Evolutionary conservation across 306 rosid species (phyloP), one percentile per base, ranked within the genome.

Genomic region (Oxytropis ochrocephala): DNA sequence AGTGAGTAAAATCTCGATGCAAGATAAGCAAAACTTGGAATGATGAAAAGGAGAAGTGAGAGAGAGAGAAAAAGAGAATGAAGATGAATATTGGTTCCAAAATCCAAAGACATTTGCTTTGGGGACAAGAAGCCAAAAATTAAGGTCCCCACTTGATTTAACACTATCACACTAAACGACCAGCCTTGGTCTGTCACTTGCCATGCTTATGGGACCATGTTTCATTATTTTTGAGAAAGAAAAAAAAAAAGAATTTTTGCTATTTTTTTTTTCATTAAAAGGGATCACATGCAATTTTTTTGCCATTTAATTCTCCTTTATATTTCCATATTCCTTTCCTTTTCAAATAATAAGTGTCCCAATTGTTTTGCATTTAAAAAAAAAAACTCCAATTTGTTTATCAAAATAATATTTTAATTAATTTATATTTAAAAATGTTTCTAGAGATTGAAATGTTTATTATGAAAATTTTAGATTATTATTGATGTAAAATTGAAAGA

Each of bases 111-210:
- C 78, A 74, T 82, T 82, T 80, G 80, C 88, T 86, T 89, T 86
- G 85, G 43, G 33, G 79, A 84, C 82, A 84, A 82, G 84, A 84
- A 79, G 88, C 91, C 89, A 84, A 86, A 86, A 71, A 54, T 74
- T 79, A 56, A 72, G 74, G 85, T 79, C 78, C 69, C 86, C 74
- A 29, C 58, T 27, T 77, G 70, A 72, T 78, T 78, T 72, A 84
- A 84, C 82, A 79, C 82, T 64, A 68, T 83, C 83, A 84, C 85
- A 58, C 58, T 27, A 55, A 56, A 73, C 69, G 72, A 32, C 57
- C 57, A 39, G 4, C 57, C 74, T 56, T 79, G 83, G 80, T 86
- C 83, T 42, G 54, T 44, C 54, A 52, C 71, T 66, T 65, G 5
- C 27, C 24, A 50, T 78, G 11, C 71, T 57, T 1, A 43, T 67